phyloP scores from a whole-genome alignment of 139 green algal species.

The Mychonastes homosphaera region DNA sequence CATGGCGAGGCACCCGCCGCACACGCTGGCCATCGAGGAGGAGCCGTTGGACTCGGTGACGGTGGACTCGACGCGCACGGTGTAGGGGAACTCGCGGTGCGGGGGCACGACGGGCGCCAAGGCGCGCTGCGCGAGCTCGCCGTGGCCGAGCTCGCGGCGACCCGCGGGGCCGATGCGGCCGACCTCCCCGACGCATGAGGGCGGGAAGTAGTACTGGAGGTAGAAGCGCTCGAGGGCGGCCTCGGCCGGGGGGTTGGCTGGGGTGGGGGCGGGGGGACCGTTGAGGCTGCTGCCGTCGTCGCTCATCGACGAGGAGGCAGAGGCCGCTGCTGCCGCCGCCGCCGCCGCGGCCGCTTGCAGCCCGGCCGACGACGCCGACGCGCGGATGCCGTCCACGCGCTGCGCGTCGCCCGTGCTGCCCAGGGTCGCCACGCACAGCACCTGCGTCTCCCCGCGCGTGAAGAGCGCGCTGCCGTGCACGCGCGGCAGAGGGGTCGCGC shows the following conservation, averaged over 20 bases:
- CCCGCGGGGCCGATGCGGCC: constrained; percentile 50
- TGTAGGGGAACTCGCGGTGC: constrained; percentile 63
- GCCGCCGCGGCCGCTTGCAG: too few relatives aligned
- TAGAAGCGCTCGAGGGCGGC: constrained; percentile 69
- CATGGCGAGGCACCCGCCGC: constrained; percentile 86
- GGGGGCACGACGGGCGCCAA: constrained; percentile 66
- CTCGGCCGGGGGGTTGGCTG: too few relatives aligned
- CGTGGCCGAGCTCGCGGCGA: constrained; percentile 86
- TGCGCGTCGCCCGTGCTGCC: constrained; percentile 40
- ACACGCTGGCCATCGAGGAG: constrained; percentile 93
- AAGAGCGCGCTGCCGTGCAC: constrained; percentile 91
- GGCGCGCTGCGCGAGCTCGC: constrained; percentile 75
- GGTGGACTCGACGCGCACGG: constrained; percentile 81
- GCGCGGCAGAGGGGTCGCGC: constrained; percentile 62
- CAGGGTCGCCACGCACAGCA: constrained; percentile 72
- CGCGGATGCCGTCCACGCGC: constrained; percentile 40
- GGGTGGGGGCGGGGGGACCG: too few relatives aligned
- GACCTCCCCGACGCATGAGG: constrained; percentile 81
- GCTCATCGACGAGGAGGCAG: too few relatives aligned
- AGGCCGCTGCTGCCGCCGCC: too few relatives aligned
- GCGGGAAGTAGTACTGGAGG: constrained; percentile 99
- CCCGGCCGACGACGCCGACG: not conserved
- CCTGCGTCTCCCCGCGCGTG: constrained; percentile 94
- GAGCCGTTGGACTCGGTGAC: constrained; percentile 97
- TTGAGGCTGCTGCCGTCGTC: not conserved